These are phyloP conservation scores for Penicillium brevicompactum DNA, from an alignment of 2,329 filamentous ascomycete species.

Conservation along the genomic window DNA sequence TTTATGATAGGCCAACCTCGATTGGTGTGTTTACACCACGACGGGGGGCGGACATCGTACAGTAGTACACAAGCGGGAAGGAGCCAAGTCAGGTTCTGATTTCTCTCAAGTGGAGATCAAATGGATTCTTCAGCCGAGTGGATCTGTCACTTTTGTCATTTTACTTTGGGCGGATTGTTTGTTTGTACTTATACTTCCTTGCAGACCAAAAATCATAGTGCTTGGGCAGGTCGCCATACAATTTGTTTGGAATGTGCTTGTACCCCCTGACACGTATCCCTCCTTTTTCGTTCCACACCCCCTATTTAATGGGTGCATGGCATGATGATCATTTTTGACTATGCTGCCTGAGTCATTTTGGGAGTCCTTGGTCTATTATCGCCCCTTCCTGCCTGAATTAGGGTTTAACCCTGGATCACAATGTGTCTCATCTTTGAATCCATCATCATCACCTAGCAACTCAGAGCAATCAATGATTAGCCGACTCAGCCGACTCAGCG, in stretches of 20 bases:
- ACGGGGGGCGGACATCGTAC: background rate
- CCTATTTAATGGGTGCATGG: background rate
- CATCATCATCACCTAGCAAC: constrained; percentile 5
- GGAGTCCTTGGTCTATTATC: background rate
- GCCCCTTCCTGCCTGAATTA: background rate
- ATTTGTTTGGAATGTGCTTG: background rate
- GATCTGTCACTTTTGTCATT: background rate
- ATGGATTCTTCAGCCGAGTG: constrained; percentile 10
- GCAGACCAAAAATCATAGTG: too few species aligned
- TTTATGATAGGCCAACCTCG: constrained; percentile 17
- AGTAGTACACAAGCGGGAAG: background rate
- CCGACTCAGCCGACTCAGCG: background rate
- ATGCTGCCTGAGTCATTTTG: background rate
- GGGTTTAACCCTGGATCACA: background rate
- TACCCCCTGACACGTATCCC: background rate
- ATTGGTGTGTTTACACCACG: background rate
- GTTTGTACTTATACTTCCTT: background rate
- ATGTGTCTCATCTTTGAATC: background rate
- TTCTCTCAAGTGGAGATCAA: constrained; percentile 2
- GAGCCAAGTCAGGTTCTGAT: constrained; percentile 1
- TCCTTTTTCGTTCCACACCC: background rate
- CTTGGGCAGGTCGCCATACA: background rate
- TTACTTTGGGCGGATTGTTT: background rate
- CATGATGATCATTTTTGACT: background rate
- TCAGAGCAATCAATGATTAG: background rate